These are phyloP conservation scores for Fusarium sp. DNA, from an alignment of 2,329 filamentous ascomycete species.

Conservation along the genomic window DNA sequence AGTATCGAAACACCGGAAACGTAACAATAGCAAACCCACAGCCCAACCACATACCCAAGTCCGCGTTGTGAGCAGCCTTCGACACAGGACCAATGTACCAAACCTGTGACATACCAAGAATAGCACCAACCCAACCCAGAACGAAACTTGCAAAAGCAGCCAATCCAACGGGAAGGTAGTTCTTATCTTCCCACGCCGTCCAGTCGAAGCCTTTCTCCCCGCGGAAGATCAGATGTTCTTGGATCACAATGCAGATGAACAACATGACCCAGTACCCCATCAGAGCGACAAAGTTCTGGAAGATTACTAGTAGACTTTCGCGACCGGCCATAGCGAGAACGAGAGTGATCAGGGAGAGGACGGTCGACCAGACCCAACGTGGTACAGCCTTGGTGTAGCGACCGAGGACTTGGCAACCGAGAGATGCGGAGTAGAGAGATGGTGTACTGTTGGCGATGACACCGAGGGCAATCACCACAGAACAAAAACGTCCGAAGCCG, in stretches of 20 bases:
- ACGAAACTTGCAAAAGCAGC: constrained; percentile 59
- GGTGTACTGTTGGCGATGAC: constrained; percentile 67
- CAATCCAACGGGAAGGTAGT: constrained; percentile 56
- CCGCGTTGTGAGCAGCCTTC: constrained; percentile 61
- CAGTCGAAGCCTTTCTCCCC: constrained; percentile 56
- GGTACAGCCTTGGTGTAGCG: constrained; percentile 64
- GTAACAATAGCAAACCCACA: constrained; percentile 69
- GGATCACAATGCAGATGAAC: constrained; percentile 60
- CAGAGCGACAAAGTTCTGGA: constrained; percentile 64
- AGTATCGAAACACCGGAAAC: constrained; percentile 44
- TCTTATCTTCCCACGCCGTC: constrained; percentile 59
- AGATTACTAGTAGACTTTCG: constrained; percentile 62
- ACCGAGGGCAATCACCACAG: constrained; percentile 65
- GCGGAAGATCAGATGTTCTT: constrained; percentile 59
- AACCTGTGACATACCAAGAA: constrained; percentile 67
- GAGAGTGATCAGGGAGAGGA: constrained; percentile 65
- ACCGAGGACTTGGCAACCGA: constrained; percentile 69
- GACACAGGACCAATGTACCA: constrained; percentile 71
- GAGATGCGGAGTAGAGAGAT: constrained; percentile 66
- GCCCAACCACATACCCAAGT: constrained; percentile 67
- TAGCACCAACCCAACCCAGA: constrained; percentile 60
- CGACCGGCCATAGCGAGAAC: constrained; percentile 66
- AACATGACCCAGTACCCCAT: constrained; percentile 68
- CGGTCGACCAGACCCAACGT: constrained; percentile 64
- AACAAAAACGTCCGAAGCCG: constrained; percentile 67